Percentiles rank a stretch among this genome's conserved stretches.
Conservation (phyloP, 306 rosid genomes). For the Vigna reflexopilosa region DNA sequence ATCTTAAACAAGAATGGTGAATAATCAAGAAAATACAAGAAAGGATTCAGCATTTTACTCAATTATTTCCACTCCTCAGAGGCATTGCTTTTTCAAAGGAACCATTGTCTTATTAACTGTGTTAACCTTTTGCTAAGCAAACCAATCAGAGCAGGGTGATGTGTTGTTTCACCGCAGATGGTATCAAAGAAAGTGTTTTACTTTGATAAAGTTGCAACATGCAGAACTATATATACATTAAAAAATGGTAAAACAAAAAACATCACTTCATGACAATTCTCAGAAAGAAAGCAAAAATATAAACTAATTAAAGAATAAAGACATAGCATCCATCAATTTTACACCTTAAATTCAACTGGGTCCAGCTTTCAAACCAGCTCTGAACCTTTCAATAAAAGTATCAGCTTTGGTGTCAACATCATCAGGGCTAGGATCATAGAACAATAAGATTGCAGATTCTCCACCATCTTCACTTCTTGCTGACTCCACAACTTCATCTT, state of each 20-base stretch:
- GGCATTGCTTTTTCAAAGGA: too few relatives aligned
- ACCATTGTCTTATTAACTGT: not conserved
- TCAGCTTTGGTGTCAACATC: conserved; percentile 84
- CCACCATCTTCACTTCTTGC: conserved; percentile 42
- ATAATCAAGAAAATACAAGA: too few relatives aligned
- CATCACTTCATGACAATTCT: not conserved
- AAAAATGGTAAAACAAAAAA: too few relatives aligned
- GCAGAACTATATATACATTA: too few relatives aligned
- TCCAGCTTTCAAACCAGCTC: conserved; percentile 57
- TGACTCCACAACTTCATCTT: conserved; percentile 57
- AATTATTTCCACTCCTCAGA: too few relatives aligned
- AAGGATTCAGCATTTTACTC: too few relatives aligned
- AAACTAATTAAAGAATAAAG: conserved; percentile 5
- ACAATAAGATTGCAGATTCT: conserved; percentile 48
- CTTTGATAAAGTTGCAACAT: too few relatives aligned
- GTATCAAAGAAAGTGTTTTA: not conserved
- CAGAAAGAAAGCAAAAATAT: conserved; percentile 21
- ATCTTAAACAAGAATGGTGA: not conserved
- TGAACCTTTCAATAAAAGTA: conserved; percentile 73
- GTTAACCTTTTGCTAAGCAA: not conserved
- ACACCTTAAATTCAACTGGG: not conserved
- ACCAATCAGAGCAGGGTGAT: not conserved
- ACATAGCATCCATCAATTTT: not conserved
- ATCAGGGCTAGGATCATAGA: conserved; percentile 71
- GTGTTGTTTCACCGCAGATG: not conserved